Conservation (phyloP, 805 yeast genomes). For the Candida schatavii region DNA sequence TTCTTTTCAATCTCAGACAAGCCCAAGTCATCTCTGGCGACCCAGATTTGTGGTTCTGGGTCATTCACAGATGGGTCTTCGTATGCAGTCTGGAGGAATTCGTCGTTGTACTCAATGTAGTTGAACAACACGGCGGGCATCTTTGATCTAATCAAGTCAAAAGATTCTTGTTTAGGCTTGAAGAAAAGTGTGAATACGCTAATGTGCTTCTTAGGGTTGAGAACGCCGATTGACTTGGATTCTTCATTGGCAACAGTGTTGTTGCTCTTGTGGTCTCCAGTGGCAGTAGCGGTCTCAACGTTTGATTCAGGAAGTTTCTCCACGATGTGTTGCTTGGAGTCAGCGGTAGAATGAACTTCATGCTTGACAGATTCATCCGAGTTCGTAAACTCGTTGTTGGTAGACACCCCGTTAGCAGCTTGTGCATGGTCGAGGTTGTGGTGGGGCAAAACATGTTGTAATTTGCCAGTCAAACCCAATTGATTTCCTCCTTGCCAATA, state of each 20-base stretch:
- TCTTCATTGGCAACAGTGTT: not conserved
- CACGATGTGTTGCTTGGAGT: not conserved
- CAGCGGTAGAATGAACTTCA: slow-evolving; percentile 1
- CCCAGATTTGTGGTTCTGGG: slow-evolving; percentile 65
- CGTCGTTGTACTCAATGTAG: slow-evolving; percentile 40
- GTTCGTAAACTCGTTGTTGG: slow-evolving; percentile 2
- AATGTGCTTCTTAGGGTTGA: slow-evolving; percentile 26
- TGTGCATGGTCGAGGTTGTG: not conserved
- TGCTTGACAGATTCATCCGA: slow-evolving; percentile 10
- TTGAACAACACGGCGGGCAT: slow-evolving; percentile 44
- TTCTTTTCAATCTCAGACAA: slow-evolving; percentile 57
- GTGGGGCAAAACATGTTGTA: slow-evolving; percentile 18
- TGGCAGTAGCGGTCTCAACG: not conserved
- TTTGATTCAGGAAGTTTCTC: not conserved
- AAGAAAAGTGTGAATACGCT: slow-evolving; percentile 44
- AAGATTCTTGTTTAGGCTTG: slow-evolving; percentile 47
- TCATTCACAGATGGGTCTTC: slow-evolving; percentile 57
- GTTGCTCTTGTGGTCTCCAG: slow-evolving; percentile 1
- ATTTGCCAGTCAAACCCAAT: slow-evolving; percentile 26
- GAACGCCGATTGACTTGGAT: slow-evolving; percentile 10
- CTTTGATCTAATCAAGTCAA: slow-evolving; percentile 40
- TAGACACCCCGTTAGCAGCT: no score
- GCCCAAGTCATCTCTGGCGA: slow-evolving; percentile 67
- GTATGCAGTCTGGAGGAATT: slow-evolving; percentile 43
- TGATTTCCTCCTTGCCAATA: slow-evolving; percentile 46